Conservation (phyloP, 345 rosid genomes). For the Euphorbia lathyris region DNA sequence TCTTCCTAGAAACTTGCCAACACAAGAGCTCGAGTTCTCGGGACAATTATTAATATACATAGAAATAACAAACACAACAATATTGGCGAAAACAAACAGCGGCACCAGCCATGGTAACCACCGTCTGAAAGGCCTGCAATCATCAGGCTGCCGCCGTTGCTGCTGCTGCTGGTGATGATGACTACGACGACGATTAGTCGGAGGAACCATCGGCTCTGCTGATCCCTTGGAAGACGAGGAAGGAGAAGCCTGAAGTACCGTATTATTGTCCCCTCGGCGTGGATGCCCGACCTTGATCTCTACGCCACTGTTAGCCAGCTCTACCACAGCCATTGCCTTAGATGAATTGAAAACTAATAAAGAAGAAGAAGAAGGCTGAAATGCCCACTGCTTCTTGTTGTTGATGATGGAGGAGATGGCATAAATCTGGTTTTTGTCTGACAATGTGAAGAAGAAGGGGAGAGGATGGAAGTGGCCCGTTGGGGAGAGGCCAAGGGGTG, state of each 20-base stretch:
- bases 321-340: slow-evolving; percentile 28
- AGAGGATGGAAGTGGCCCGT: no score
- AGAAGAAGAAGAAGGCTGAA: neutral
- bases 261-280: slow-evolving; percentile 7
- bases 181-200: neutral
- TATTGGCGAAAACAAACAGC: slow-evolving; percentile 22
- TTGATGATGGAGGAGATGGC: neutral
- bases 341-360: neutral
- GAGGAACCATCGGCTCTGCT: neutral
- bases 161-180: slow-evolving; percentile 4
- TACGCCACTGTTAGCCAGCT: slow-evolving; percentile 23
- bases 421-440: neutral
- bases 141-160: slow-evolving; percentile 17
- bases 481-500: no score
- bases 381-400: neutral
- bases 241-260: neutral
- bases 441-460: neutral
- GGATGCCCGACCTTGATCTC: slow-evolving; percentile 51
- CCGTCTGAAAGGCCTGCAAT: slow-evolving; percentile 45
- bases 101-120: slow-evolving; percentile 35
- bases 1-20: slow-evolving; percentile 23
- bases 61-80: slow-evolving; percentile 19
- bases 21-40: slow-evolving; percentile 11
- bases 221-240: slow-evolving; percentile 3
- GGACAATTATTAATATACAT: slow-evolving; percentile 32